Evolutionary conservation across 1,139 yeast genomes (phyloP).

Genomic region (Diutina neorugosa): DNA sequence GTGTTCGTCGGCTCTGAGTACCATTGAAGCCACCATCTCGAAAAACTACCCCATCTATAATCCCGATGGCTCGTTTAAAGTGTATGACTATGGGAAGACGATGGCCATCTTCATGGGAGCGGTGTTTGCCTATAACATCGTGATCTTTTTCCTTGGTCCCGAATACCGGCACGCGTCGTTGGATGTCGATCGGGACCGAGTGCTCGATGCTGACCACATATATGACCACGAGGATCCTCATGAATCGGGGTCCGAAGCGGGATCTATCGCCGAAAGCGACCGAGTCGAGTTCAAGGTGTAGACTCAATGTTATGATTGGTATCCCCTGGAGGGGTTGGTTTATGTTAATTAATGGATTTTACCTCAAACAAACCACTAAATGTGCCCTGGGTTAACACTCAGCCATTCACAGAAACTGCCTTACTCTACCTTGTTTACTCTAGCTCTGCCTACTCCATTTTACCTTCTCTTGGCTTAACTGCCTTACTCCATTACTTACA

Average conservation of each 20-base stretch:
- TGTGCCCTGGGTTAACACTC: too few species aligned
- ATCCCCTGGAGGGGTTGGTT: background rate
- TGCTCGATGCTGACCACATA: slow-evolving; percentile 6
- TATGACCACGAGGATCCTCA: background rate
- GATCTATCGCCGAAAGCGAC: background rate
- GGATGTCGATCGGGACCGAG: slow-evolving; percentile 11
- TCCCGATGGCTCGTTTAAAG: slow-evolving; percentile 4
- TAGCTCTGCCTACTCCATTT: too few species aligned
- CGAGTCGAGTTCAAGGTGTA: background rate
- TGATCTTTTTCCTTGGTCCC: slow-evolving; percentile 59
- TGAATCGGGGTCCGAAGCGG: background rate
- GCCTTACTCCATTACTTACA: too few species aligned
- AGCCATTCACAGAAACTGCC: too few species aligned
- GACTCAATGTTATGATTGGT: background rate
- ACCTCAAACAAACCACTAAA: too few species aligned
- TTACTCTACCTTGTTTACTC: too few species aligned
- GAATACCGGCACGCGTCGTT: slow-evolving; percentile 40
- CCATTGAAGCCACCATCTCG: slow-evolving; percentile 70
- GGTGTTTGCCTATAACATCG: slow-evolving; percentile 50
- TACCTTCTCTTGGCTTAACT: too few species aligned
- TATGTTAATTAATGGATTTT: too few species aligned
- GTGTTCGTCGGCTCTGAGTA: slow-evolving; percentile 73
- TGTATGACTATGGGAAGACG: slow-evolving; percentile 30
- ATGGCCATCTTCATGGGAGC: slow-evolving; percentile 81
- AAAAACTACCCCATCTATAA: slow-evolving; percentile 41